Conservation (phyloP, 257 asterid species). For the Verbascum thapsus region DNA sequence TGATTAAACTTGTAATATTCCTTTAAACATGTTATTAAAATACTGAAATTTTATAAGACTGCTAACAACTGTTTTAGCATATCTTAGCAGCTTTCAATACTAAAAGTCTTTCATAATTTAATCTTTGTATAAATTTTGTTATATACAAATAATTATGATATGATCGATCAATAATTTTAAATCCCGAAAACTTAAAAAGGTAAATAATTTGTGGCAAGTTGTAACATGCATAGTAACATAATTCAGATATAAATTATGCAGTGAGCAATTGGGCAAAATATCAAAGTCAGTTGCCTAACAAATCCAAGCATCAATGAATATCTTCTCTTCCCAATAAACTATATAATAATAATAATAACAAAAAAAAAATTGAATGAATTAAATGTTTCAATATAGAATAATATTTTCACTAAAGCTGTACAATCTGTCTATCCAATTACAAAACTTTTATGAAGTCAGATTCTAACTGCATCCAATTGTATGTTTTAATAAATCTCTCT, state of each 20-base stretch:
- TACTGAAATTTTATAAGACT: too few species aligned
- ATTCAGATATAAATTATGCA: too few species aligned
- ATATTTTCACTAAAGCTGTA: slow-evolving; percentile 11
- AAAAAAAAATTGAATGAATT: neutral
- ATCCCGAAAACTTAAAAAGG: too few species aligned
- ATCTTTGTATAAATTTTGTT: too few species aligned
- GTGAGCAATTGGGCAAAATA: slow-evolving; percentile 26
- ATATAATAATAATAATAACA: neutral
- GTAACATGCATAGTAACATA: slow-evolving; percentile 12
- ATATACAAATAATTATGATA: too few species aligned
- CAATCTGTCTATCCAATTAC: neutral
- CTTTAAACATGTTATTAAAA: too few species aligned
- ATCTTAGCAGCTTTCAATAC: too few species aligned
- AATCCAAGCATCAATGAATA: slow-evolving; percentile 9
- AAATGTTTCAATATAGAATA: neutral
- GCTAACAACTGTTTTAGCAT: too few species aligned
- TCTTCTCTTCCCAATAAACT: slow-evolving; percentile 33
- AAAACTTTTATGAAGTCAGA: slow-evolving; percentile 23
- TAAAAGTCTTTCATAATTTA: too few species aligned
- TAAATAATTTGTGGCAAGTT: slow-evolving; percentile 1
- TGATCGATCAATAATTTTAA: too few species aligned
- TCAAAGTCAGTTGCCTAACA: slow-evolving; percentile 23
- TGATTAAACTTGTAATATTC: too few species aligned
- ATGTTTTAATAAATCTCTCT: neutral
- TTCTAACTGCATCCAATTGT: slow-evolving; percentile 20